Conservation (phyloP, 805 yeast genomes). For the Grigorovia yakushimaensis region DNA sequence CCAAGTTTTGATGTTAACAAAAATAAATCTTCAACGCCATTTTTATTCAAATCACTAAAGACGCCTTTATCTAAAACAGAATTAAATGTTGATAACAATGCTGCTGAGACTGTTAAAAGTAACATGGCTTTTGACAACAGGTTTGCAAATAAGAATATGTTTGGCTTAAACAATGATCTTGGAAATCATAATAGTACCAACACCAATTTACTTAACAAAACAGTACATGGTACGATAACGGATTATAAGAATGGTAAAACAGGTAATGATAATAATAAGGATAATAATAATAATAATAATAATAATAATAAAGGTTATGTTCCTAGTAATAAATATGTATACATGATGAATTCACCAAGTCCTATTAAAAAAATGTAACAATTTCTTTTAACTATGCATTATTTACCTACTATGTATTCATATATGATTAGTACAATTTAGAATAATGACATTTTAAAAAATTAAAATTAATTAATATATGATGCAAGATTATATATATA, state of each 20-base stretch:
- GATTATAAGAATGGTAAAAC: not conserved
- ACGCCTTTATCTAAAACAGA: slow-evolving; percentile 13
- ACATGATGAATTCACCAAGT: slow-evolving; percentile 28
- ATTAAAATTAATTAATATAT: no score
- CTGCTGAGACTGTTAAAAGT: not conserved
- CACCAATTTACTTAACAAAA: no score
- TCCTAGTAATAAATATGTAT: slow-evolving; percentile 28
- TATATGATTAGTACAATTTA: no score
- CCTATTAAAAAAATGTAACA: slow-evolving; percentile 14
- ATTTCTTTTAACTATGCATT: not conserved
- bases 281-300: not conserved
- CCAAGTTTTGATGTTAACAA: not conserved
- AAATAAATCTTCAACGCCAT: slow-evolving; percentile 12
- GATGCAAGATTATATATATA: no score
- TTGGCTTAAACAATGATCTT: slow-evolving; percentile 1
- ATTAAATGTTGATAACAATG: not conserved
- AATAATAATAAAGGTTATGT: slow-evolving; percentile 19
- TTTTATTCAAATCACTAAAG: slow-evolving; percentile 21
- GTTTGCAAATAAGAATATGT: slow-evolving; percentile 21
- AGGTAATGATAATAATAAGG: not conserved
- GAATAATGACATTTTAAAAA: no score
- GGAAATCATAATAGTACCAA: no score
- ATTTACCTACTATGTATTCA: no score
- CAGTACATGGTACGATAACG: slow-evolving; percentile 15
- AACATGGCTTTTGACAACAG: not conserved